These are phyloP conservation scores for Trichophaea hybrida DNA, from an alignment of 2,329 filamentous ascomycete species.

Conservation along the genomic window DNA sequence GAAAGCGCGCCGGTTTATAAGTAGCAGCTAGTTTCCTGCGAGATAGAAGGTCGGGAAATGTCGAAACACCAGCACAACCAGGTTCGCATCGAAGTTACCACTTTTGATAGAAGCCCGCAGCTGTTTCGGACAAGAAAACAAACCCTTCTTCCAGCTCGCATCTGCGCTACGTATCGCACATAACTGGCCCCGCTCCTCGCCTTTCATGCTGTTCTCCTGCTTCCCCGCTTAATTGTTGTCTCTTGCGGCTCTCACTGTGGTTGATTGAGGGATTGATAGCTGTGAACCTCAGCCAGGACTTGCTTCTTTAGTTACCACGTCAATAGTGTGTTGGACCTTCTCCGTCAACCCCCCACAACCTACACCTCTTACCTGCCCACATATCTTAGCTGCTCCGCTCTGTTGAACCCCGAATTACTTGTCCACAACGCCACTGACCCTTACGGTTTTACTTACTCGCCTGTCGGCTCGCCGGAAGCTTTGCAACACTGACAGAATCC, in stretches of 20 bases:
- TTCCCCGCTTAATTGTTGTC: neutral
- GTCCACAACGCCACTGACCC: neutral
- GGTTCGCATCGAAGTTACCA: too few relatives aligned
- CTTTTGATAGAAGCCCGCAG: too few relatives aligned
- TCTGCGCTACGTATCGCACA: too few relatives aligned
- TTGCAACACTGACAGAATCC: neutral
- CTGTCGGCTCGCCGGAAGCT: neutral
- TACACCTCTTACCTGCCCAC: neutral
- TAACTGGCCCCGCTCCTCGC: neutral
- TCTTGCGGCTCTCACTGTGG: neutral
- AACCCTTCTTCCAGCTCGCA: too few relatives aligned
- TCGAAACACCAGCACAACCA: too few relatives aligned
- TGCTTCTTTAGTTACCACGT: slow-evolving; percentile 17
- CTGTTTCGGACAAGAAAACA: too few relatives aligned
- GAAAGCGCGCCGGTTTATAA: too few relatives aligned
- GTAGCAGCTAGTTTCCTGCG: too few relatives aligned
- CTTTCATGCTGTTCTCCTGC: neutral
- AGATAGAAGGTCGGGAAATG: too few relatives aligned
- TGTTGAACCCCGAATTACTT: neutral
- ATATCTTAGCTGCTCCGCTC: neutral
- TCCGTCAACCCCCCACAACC: slow-evolving; percentile 4
- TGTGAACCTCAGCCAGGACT: neutral
- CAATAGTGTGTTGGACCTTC: slow-evolving; percentile 19
- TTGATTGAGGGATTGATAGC: neutral
- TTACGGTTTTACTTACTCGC: neutral